phyloP scores from a whole-genome alignment of 345 rosid genomes.

The Clarkia xantiana region DNA sequence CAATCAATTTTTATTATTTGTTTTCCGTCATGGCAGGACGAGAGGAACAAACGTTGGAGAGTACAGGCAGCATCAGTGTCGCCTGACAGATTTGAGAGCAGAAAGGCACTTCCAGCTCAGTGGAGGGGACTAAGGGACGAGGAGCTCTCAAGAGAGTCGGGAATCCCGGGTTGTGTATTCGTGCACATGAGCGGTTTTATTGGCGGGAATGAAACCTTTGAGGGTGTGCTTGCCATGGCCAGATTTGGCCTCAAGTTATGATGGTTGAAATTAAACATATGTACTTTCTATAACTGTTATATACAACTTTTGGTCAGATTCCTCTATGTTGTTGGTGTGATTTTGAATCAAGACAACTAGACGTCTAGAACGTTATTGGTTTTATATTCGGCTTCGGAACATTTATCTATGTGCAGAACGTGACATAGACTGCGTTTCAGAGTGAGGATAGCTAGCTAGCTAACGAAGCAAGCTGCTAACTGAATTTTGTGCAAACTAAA shows the following conservation, averaged over 20 bases:
- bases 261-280: too few species aligned
- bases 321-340: too few species aligned
- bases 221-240: constrained; percentile 79
- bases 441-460: too few species aligned
- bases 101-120: constrained; percentile 74
- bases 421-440: too few species aligned
- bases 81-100: constrained; percentile 83
- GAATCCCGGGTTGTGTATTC: constrained; percentile 68
- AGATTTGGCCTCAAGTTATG: constrained; percentile 30
- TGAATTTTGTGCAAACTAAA: too few species aligned
- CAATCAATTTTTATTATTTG: not conserved
- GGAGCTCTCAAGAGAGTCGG: constrained; percentile 51
- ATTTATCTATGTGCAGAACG: too few species aligned
- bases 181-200: constrained; percentile 91
- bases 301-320: too few species aligned
- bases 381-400: too few species aligned
- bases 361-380: too few species aligned
- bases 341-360: too few species aligned
- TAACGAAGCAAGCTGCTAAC: too few species aligned
- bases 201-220: constrained; percentile 56
- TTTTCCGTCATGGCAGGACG: constrained; percentile 37
- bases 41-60: constrained; percentile 66
- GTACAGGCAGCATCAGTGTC: constrained; percentile 73
- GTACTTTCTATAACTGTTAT: too few species aligned
- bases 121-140: constrained; percentile 86